Evolutionary conservation across 441 rosid genomes (phyloP), one percentile per base, ranked within the genome.

Genomic region (Euphorbia celastroides): DNA sequence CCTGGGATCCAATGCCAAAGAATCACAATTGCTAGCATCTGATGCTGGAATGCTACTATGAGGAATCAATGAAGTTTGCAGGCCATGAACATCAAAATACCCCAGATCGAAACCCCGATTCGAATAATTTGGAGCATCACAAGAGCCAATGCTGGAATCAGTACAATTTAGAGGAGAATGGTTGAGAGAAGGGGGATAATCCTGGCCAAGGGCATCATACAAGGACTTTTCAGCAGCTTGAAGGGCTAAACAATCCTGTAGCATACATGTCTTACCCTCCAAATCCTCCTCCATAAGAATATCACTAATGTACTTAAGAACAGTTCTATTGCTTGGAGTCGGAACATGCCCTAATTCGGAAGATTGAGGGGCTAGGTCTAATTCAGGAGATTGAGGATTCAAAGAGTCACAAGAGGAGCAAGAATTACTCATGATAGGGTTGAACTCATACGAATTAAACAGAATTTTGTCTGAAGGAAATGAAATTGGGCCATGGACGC

Each of bases 231-330:
- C 91, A 0, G 94, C 87, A 52, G 81, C 84, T 34, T 82, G 88
- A 60, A 92, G 89, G 0, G 87, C 87, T n/a, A 86, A 94, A 20
- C 83, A 74, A 0, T 89, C 95, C 19, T 77, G 83, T 70, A 86
- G 84, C 93, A 86, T 83, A 57, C 83, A 83, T 1, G 85, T 78
- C 38, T 80, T 86, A 68, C 76, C 91, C 17, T 75, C 95, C 77
- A 80, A 76, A 74, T 89, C 84, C 78, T 89, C 96, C 79, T 89
- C 98, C 93, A 88, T 72, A 26, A 92, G 93, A 75, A 89, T 83
- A 77, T 88, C 81, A 38, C 69, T 89, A 48, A 92, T 89, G 71
- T 85, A 34, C 38, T 34, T 34, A 34, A 34, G 38, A 34, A 34
- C 38, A 34, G 38, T 9, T 3, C 9, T 34, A 9, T 34, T 34